phyloP scores from a whole-genome alignment of 352 stramenopile species.

The Globisporangium perplexum region DNA sequence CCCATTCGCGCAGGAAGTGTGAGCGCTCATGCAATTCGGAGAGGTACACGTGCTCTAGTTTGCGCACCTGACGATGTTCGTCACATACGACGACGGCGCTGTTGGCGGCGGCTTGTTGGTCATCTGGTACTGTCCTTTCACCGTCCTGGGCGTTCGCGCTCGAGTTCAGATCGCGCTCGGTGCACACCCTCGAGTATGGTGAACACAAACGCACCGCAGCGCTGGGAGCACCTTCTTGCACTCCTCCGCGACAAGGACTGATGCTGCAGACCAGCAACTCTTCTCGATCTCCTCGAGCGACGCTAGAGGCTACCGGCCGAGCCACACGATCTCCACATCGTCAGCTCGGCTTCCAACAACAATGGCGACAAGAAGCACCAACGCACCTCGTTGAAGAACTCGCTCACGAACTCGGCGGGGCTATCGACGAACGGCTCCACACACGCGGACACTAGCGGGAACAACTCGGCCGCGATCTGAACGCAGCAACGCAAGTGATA shows the following conservation, averaged over 20 bases:
- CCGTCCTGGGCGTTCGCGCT: slow-evolving; percentile 31
- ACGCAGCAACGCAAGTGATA: neutral
- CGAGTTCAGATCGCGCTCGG: neutral
- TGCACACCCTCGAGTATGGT: neutral
- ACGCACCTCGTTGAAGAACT: slow-evolving; percentile 41
- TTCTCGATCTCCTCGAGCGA: slow-evolving; percentile 36
- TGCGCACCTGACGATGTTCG: slow-evolving; percentile 47
- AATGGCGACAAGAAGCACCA: neutral
- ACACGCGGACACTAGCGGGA: slow-evolving; percentile 24
- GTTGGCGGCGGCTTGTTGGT: slow-evolving; percentile 82
- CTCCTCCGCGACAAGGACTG: slow-evolving; percentile 57
- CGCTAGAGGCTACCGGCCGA: slow-evolving; percentile 26
- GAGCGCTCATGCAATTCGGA: neutral
- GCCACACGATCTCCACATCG: neutral
- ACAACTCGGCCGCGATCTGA: slow-evolving; percentile 50
- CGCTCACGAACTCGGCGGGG: slow-evolving; percentile 30
- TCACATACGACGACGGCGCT: slow-evolving; percentile 60
- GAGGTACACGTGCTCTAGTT: neutral
- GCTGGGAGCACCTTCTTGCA: slow-evolving; percentile 86
- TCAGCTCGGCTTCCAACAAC: neutral
- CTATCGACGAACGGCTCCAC: slow-evolving; percentile 43
- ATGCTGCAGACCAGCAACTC: slow-evolving; percentile 59
- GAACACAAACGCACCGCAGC: slow-evolving; percentile 37
- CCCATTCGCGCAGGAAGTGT: neutral
- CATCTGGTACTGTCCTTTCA: slow-evolving; percentile 89